Conservation (phyloP, 1,139 yeast species). For the Saccharomyces hybrid region DNA sequence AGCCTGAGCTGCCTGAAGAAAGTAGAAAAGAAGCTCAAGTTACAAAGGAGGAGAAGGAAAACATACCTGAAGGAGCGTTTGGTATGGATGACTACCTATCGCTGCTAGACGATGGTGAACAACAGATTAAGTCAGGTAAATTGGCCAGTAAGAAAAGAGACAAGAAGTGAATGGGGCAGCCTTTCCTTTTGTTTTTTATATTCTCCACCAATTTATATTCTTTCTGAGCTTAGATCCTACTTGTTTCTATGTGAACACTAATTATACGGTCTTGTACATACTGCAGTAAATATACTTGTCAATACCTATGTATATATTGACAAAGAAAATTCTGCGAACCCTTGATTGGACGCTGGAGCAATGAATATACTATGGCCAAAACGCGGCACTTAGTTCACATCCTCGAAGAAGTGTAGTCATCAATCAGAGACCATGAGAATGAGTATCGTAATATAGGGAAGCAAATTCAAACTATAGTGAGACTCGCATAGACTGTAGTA, state of each 20-base stretch:
- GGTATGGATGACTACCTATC: no score
- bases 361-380: not conserved
- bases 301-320: not conserved
- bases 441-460: no score
- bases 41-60: slow-evolving; percentile 10
- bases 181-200: not conserved
- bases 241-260: not conserved
- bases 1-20: slow-evolving; percentile 13
- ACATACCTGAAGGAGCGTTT: slow-evolving; percentile 18
- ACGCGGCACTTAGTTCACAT: not conserved
- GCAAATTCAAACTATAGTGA: no score
- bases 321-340: not conserved
- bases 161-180: slow-evolving; percentile 20
- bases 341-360: not conserved
- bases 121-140: slow-evolving; percentile 59
- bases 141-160: slow-evolving; percentile 46
- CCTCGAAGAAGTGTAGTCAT: no score
- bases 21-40: slow-evolving; percentile 16
- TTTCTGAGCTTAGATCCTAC: not conserved
- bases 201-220: not conserved
- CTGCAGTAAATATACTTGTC: not conserved
- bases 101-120: slow-evolving; percentile 55
- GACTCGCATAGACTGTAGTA: not conserved
- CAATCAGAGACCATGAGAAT: no score
- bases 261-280: not conserved